A percentile compares a stretch with the other conserved stretches of the same genome.
Evolutionary conservation across 805 yeast species (phyloP).

Genomic region (Wickerhamomyces subpelliculosus): DNA sequence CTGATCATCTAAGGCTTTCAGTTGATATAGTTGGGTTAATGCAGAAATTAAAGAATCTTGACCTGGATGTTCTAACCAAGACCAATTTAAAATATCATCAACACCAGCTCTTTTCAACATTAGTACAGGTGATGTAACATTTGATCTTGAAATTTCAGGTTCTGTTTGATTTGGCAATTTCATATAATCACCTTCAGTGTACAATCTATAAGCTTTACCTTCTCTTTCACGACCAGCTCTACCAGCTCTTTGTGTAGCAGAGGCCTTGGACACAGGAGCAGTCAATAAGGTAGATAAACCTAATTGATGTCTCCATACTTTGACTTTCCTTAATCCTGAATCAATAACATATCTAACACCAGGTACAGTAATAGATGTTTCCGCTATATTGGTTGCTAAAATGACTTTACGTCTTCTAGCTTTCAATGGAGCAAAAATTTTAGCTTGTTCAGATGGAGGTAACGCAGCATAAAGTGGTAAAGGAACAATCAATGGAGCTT

Average conservation of each 20-base stretch:
- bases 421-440: slow-evolving; percentile 64
- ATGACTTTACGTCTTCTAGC: slow-evolving; percentile 76
- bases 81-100: slow-evolving; percentile 77
- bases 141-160: slow-evolving; percentile 86
- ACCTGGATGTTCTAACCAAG: slow-evolving; percentile 92
- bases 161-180: slow-evolving; percentile 75
- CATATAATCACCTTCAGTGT: slow-evolving; percentile 62
- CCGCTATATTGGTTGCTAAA: slow-evolving; percentile 93
- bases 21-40: slow-evolving; percentile 64
- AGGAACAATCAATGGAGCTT: slow-evolving; percentile 70
- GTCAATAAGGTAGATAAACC: slow-evolving; percentile 91
- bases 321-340: slow-evolving; percentile 86
- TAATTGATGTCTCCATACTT: slow-evolving; percentile 89
- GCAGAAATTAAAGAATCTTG: slow-evolving; percentile 70
- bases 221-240: slow-evolving; percentile 98
- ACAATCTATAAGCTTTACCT: slow-evolving; percentile 85
- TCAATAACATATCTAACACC: slow-evolving; percentile 93
- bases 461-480: slow-evolving; percentile 91
- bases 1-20: slow-evolving; percentile 69
- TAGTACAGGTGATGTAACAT: slow-evolving; percentile 76
- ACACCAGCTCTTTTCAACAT: slow-evolving; percentile 81
- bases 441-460: slow-evolving; percentile 75
- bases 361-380: slow-evolving; percentile 92
- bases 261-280: slow-evolving; percentile 87
- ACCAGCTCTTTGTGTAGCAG: slow-evolving; percentile 93